A percentile compares a stretch with the other conserved stretches of the same genome.
Evolutionary conservation across 176 grass and related monocot species (phyloP).

Genomic region (Thinopyrum elongatum): DNA sequence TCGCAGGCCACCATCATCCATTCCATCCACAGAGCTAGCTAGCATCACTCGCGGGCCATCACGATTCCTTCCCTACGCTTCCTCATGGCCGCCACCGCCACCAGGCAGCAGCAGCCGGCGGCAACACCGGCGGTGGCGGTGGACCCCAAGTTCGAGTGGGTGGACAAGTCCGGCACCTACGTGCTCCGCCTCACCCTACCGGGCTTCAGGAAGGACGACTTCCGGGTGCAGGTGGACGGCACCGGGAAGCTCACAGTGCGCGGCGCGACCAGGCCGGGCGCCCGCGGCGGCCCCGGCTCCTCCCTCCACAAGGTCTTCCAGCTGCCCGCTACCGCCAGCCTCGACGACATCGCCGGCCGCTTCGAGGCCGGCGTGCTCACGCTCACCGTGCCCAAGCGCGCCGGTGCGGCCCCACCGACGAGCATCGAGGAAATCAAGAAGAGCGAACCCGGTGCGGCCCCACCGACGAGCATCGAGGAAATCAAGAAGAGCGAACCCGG

Average conservation of each 20-base stretch:
- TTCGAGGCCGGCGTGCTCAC: conserved; percentile 40
- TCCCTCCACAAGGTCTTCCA: conserved; percentile 45
- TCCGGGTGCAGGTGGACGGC: conserved; percentile 54
- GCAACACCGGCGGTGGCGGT: not conserved
- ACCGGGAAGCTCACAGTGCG: conserved; percentile 54
- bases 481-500: not conserved
- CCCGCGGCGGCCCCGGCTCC: not conserved
- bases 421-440: not conserved
- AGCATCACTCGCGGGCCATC: not conserved
- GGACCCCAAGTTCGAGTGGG: not conserved
- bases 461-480: not conserved
- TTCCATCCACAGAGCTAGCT: no score
- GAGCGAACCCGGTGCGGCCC: not conserved
- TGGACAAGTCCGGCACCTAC: not conserved
- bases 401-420: not conserved
- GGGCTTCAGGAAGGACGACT: conserved; percentile 62
- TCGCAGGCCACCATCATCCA: not conserved
- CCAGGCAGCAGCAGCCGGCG: not conserved
- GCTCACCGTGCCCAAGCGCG: conserved; percentile 44
- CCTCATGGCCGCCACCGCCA: not conserved
- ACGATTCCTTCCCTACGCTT: not conserved
- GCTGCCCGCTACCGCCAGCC: conserved; percentile 38
- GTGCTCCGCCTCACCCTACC: not conserved
- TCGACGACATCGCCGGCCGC: conserved; percentile 43
- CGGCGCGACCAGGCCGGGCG: not conserved